Conservation (phyloP, 2,329 filamentous ascomycete species). For the Fusarium tupiense region DNA sequence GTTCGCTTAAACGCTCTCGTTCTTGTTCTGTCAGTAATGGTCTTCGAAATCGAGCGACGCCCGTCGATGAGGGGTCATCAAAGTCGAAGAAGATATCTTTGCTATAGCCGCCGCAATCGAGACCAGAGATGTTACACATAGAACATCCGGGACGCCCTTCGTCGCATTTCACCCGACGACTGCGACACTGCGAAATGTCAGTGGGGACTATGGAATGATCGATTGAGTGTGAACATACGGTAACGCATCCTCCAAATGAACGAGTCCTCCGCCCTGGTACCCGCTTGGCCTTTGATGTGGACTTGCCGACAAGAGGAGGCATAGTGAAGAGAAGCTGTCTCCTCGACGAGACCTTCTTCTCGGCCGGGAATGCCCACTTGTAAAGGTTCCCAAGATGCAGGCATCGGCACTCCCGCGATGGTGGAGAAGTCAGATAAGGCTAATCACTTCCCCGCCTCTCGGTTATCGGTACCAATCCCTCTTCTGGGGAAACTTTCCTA, state of each 20-base stretch:
- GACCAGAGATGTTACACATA: conserved; percentile 8
- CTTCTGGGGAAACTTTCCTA: conserved; percentile 27
- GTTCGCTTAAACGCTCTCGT: conserved; percentile 18
- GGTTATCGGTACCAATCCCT: neutral
- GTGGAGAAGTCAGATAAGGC: neutral
- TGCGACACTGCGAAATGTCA: conserved; percentile 16
- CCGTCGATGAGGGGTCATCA: neutral
- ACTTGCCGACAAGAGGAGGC: neutral
- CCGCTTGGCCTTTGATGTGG: neutral
- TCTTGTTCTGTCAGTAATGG: conserved; percentile 22
- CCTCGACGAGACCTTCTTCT: conserved; percentile 8
- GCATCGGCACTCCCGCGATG: neutral
- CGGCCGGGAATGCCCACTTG: rapidly evolving
- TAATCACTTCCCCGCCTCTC: conserved; percentile 12
- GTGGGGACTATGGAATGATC: neutral
- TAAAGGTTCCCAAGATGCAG: neutral
- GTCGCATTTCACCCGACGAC: conserved; percentile 32
- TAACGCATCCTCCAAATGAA: conserved; percentile 29
- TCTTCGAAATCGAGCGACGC: conserved; percentile 9
- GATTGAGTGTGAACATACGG: neutral
- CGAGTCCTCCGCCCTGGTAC: neutral
- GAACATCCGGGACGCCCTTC: conserved; percentile 23
- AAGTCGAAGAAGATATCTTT: conserved; percentile 33
- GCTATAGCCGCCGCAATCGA: conserved; percentile 25
- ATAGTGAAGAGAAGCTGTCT: neutral